Percentiles rank a stretch among this genome's conserved stretches.
phyloP scores from a whole-genome alignment of 2,329 filamentous ascomycete genomes.

The Alternaria metachromatica region DNA sequence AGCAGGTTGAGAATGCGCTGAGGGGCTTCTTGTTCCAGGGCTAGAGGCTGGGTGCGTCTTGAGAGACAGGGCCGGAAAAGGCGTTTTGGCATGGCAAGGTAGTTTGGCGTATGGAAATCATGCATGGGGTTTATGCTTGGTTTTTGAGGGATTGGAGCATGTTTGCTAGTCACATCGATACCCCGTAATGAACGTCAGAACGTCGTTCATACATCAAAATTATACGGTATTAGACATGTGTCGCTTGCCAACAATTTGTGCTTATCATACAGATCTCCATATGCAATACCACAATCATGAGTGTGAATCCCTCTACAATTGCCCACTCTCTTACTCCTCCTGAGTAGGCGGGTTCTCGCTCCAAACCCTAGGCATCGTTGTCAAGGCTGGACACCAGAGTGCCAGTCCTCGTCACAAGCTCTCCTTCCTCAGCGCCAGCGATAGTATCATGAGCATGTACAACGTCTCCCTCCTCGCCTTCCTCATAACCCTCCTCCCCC shows the following conservation, averaged over 20 bases:
- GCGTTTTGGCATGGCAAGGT: not conserved
- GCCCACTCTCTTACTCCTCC: no score
- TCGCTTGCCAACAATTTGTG: not conserved
- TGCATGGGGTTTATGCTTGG: not conserved
- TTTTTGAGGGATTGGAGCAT: not conserved
- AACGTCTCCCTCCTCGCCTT: not conserved
- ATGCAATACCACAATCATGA: not conserved
- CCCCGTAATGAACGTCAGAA: not conserved
- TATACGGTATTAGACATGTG: not conserved
- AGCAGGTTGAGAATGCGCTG: conserved; percentile 35
- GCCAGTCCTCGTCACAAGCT: not conserved
- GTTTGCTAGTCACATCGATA: not conserved
- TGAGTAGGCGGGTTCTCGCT: no score
- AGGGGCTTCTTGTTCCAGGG: conserved; percentile 37
- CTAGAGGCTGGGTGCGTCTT: not conserved
- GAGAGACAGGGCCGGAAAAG: not conserved
- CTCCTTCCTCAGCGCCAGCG: not conserved
- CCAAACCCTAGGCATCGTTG: no score
- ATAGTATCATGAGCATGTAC: not conserved
- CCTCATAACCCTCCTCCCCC: conserved; percentile 1
- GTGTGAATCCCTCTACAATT: no score
- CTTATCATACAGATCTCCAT: not conserved
- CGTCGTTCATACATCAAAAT: not conserved
- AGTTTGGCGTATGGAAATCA: not conserved
- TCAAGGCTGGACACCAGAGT: no score